Evolutionary conservation across 495 filamentous ascomycete species (phyloP).

Genomic region (Penicillium macrosclerotiorum): DNA sequence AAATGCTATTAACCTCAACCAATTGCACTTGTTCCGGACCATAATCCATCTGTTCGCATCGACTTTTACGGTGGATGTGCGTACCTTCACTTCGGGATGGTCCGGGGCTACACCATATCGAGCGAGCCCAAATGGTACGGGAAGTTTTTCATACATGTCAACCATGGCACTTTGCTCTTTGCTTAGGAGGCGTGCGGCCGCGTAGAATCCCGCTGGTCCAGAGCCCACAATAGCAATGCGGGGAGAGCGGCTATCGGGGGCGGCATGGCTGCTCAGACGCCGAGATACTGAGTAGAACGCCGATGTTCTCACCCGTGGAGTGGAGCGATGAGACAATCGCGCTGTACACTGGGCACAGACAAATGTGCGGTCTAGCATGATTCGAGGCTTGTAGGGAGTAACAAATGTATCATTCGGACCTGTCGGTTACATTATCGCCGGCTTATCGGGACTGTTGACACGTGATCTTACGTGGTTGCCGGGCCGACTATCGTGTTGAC

Average conservation of each 20-base stretch:
- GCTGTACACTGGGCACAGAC: slow-evolving; percentile 36
- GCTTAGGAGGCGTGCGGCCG: slow-evolving; percentile 77
- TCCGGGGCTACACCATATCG: slow-evolving; percentile 94
- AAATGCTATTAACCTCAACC: too few relatives aligned
- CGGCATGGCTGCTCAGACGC: slow-evolving; percentile 33
- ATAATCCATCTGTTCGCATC: too few relatives aligned
- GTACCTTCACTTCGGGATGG: slow-evolving; percentile 96
- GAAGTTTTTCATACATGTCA: slow-evolving; percentile 95
- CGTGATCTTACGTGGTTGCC: slow-evolving; percentile 39
- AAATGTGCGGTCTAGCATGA: slow-evolving; percentile 33
- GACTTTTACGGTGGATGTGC: too few relatives aligned
- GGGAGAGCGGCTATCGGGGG: slow-evolving; percentile 52
- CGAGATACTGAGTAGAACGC: slow-evolving; percentile 9
- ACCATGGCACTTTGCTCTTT: slow-evolving; percentile 69
- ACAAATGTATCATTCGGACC: not conserved
- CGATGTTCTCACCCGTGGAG: not conserved
- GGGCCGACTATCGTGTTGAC: slow-evolving; percentile 36
- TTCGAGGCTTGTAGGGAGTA: not conserved
- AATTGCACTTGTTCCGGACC: too few relatives aligned
- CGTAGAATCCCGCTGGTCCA: slow-evolving; percentile 94
- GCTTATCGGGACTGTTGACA: slow-evolving; percentile 11
- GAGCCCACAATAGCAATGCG: slow-evolving; percentile 90
- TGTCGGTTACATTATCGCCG: slow-evolving; percentile 2
- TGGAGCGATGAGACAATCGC: slow-evolving; percentile 12
- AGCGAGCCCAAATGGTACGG: slow-evolving; percentile 88